A percentile compares a stretch with the other conserved stretches of the same genome.
Conservation (phyloP, 75 land plant species). For the Pinus taeda region DNA sequence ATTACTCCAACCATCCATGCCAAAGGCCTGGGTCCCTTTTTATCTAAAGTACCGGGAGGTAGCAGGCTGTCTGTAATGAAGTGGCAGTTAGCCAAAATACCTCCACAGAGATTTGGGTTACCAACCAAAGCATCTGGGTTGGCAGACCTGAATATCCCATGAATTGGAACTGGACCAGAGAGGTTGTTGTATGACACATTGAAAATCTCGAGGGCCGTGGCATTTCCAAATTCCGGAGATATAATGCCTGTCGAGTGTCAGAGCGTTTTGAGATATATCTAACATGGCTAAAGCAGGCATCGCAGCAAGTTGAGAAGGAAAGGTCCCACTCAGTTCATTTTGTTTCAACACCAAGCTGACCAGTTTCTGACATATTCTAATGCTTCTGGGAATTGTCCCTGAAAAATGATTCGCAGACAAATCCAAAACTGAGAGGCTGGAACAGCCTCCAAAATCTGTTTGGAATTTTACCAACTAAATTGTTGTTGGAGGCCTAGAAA, state of each 20-base stretch:
- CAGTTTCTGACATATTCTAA: conserved; percentile 38
- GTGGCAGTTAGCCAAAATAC: conserved; percentile 50
- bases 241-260: conserved; percentile 25
- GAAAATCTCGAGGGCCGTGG: conserved; percentile 59
- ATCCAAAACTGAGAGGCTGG: conserved; percentile 23
- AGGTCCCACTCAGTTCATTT: conserved; percentile 43
- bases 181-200: conserved; percentile 79
- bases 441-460: conserved; percentile 21
- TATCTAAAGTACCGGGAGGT: not conserved
- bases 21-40: conserved; percentile 6
- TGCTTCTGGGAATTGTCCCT: conserved; percentile 28
- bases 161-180: conserved; percentile 59
- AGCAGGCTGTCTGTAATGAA: not conserved
- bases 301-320: conserved; percentile 35
- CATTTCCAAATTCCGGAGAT: conserved; percentile 37
- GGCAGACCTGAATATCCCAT: conserved; percentile 63
- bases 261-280: conserved; percentile 36
- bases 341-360: conserved; percentile 26
- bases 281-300: conserved; percentile 34
- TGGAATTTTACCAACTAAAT: conserved; percentile 42
- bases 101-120: conserved; percentile 81
- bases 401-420: conserved; percentile 31
- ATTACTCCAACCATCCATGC: conserved; percentile 44
- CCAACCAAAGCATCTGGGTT: conserved; percentile 69
- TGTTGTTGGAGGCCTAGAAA: conserved; percentile 50